Base-by-base conservation (phyloP, 257 asterid genomes). In the Leonotis leonurus region DNA sequence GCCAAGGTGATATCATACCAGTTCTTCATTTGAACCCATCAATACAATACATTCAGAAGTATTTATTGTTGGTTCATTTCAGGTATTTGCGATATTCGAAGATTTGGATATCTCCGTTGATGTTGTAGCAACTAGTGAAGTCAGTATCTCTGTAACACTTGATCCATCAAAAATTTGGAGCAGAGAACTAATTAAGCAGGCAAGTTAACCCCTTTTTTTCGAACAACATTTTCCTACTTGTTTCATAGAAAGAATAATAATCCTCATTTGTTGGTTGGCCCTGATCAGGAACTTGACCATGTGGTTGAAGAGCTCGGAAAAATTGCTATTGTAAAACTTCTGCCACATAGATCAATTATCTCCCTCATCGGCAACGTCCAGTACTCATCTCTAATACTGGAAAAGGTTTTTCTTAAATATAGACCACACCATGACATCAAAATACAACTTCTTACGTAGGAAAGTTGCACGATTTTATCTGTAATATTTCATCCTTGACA, bases 41-140 rank as follows among this genome's bases (percentile, higher is more conserved):
- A 26, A 17, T 37, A 40, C 25, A 25, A 27, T n/a, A 29, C 13
- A 52, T 12, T 26, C 7, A 8, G 3, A 16, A 17, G 3, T 3
- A 36, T 39, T 39, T 16, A 10, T 35, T 55, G 53, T 33, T 57
- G 30, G 49, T 56, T 30, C 21, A 3, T 8, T 22, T 43, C 79
- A 87, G 95, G 95, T 87, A 5, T 87, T 85, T 66, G 70, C 94
- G 18, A 85, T 72, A 56, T 87, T 87, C 36, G 95, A 85, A 75
- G 95, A 85, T 56, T 70, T 87, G 64, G 95, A 80, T 16, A 87
- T 87, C 35, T 87, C 95, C 16, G 94, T 87, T 46, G 94, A 87
- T 66, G 95, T 87, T 52, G 95, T 85, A 36, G 95, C 95, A 10
- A 87, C 95, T 41, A 87, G 95, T 72, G 95, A 87, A 80, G 95